Evolutionary conservation across 2,329 filamentous ascomycete species (phyloP), one percentile per base, ranked within the genome.

Genomic region (Fusarium heterosporum): DNA sequence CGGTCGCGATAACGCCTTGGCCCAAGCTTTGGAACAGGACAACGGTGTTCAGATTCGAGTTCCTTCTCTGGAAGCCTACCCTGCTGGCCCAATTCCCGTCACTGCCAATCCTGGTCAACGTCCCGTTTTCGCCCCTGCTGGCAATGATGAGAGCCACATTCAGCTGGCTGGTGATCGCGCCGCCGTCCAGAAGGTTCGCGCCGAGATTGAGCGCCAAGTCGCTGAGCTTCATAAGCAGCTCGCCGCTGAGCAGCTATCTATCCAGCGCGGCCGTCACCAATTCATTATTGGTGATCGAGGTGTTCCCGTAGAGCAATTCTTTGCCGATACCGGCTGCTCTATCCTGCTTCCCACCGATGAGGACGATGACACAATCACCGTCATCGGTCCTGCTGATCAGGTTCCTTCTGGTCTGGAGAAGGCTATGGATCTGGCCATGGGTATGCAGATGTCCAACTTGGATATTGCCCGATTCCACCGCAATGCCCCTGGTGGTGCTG

Each of bases 231-330:
- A 90, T 69, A 87, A 88, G 60, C 88, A 92, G 75, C 83, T 98
- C 48, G 87, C 90, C 40, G 83, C 96, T 47, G 89, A 96, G 71
- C 90, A 96, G 77, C 83, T 93, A 40, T 87, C 90, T 8, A 93
- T 98, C 71, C 91, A 95, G 77, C 90, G 90, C 64, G 93, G 93
- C 47, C 89, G 93, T 50, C 96, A 98, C 77, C 94, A 97, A 77
- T 98, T 97, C 82, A 96, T 99, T 74, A 89, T 97, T 66, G 95
- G 95, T 50, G 89, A 95, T 64, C 87, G 90, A 64, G 93, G 92
- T 63, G 86, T 92, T 64, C 89, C 92, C 17, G 84, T 93, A 32
- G 89, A 97, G 58, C 89, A 97, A 43, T 97, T 99, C 82, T 89
- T 97, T 68, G 86, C 89, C 43, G 89, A 97, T 74, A 98, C 96